Evolutionary conservation across 2,329 filamentous ascomycete species (phyloP).

Genomic region (Paecilomyces dactylethromorphus): DNA sequence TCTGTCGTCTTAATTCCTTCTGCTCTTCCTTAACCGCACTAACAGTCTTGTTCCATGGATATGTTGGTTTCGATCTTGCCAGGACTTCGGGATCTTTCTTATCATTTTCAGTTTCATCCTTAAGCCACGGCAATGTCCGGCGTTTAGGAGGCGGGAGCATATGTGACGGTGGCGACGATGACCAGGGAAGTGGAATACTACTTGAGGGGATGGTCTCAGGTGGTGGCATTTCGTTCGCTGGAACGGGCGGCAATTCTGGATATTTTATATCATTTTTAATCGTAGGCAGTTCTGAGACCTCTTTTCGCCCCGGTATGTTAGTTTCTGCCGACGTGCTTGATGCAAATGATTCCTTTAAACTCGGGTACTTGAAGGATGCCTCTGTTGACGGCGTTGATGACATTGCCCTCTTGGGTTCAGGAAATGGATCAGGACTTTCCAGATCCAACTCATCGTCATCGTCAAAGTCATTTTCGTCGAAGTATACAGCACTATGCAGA

Average conservation of each 20-base stretch:
- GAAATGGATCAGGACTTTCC: slow-evolving; percentile 23
- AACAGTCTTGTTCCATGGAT: slow-evolving; percentile 66
- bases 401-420: slow-evolving; percentile 10
- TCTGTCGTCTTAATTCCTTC: slow-evolving; percentile 62
- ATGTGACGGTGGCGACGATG: slow-evolving; percentile 48
- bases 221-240: slow-evolving; percentile 14
- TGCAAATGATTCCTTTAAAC: background rate
- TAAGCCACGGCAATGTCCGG: slow-evolving; percentile 57
- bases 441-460: slow-evolving; percentile 69
- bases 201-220: slow-evolving; percentile 35
- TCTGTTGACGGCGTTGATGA: background rate
- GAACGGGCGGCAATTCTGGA: slow-evolving; percentile 25
- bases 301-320: background rate
- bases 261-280: slow-evolving; percentile 24
- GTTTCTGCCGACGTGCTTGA: background rate
- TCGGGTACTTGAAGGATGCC: slow-evolving; percentile 8
- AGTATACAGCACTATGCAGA: slow-evolving; percentile 49
- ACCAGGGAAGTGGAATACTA: slow-evolving; percentile 63
- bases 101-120: slow-evolving; percentile 25
- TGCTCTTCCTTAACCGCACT: slow-evolving; percentile 72
- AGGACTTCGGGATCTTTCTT: slow-evolving; percentile 36
- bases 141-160: slow-evolving; percentile 48
- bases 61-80: slow-evolving; percentile 34
- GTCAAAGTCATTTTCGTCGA: slow-evolving; percentile 78
- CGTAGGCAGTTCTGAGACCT: slow-evolving; percentile 8